A percentile compares a stretch with the other conserved stretches of the same genome.
These are phyloP conservation scores for Hibiscus trionum DNA, from an alignment of 345 rosid species.

Conservation along the genomic window DNA sequence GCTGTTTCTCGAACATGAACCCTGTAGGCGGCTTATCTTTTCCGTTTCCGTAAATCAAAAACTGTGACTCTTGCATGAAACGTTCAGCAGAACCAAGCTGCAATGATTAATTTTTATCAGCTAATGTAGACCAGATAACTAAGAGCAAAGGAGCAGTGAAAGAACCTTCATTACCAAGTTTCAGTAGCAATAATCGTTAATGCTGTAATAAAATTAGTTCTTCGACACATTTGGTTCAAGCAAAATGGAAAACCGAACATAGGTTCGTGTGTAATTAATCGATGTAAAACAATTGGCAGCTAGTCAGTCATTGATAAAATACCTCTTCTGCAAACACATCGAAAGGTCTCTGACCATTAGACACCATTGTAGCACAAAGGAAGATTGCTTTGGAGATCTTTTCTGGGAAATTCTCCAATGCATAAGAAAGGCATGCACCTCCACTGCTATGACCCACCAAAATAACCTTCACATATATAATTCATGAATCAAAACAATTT, in stretches of 20 bases:
- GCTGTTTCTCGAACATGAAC: slow-evolving; percentile 91
- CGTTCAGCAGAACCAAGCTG: slow-evolving; percentile 97
- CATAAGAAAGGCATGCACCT: slow-evolving; percentile 83
- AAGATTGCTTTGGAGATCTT: slow-evolving; percentile 78
- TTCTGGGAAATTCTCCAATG: slow-evolving; percentile 65
- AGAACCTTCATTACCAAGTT: background rate
- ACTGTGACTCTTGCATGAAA: slow-evolving; percentile 81
- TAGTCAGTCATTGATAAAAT: slow-evolving; percentile 2
- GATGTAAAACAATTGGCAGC: background rate
- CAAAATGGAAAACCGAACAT: background rate
- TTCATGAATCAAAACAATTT: background rate
- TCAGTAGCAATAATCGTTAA: background rate
- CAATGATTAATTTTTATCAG: slow-evolving; percentile 12
- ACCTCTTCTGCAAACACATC: slow-evolving; percentile 97
- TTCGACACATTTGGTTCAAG: background rate
- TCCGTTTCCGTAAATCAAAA: slow-evolving; percentile 77
- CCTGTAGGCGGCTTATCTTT: slow-evolving; percentile 83
- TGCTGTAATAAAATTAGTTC: background rate
- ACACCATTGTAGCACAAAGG: slow-evolving; percentile 87
- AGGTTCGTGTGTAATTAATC: background rate
- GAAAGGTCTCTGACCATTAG: slow-evolving; percentile 82
- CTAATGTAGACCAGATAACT: slow-evolving; percentile 1
- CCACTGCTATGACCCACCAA: slow-evolving; percentile 88
- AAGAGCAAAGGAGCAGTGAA: background rate
- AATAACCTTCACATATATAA: slow-evolving; percentile 47